Evolutionary conservation across 164 flowering plant genomes (phyloP), one percentile per base, ranked within the genome.

Genomic region (Saururus chinensis): DNA sequence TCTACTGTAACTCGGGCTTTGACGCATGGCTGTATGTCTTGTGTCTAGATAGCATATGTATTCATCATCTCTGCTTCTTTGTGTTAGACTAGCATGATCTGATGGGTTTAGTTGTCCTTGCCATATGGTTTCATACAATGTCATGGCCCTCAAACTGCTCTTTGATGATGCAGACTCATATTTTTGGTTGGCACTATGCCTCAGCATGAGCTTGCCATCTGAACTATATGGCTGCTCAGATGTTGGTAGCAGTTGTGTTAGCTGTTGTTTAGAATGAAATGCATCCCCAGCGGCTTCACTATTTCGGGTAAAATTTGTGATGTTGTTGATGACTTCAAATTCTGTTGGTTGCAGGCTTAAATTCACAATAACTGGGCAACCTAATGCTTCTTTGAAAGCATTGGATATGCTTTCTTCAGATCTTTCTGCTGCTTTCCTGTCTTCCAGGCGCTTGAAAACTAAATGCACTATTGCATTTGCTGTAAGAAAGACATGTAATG

Each of bases 381-480:
- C 75, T 7, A 77, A 40, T 49, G 77, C 67, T 24, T n/a, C 42
- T 57, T 61, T 21, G 16, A 77, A 58, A 54, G 77, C 71, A 49
- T 64, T 49, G 12, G 71, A 65, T 51, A 77, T 68, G 71, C 71
- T 66, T 64, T 69, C 77, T 53, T 73, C 77, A 26, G 73, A 66
- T 57, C 67, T 71, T 59, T 71, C 73, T 10, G 75, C 75, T 59
- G 71, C 66, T 59, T 63, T 53, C 60, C 73, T 76, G 62, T 73
- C 80, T 68, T 71, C 75, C 1, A 60, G 49, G 58, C 63, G 65
- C 64, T 71, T 67, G 57, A 76, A 76, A 35, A 71, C 65, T 62
- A 76, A 59, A 69, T 76, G 77, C 52, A 74, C 77, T 53, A 76
- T 76, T 51, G 71, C 73, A 60, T 74, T 76, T 49, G 67, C 80